phyloP scores from a whole-genome alignment of 2,329 filamentous ascomycete genomes.

The Pseudogymnoascus sp. region DNA sequence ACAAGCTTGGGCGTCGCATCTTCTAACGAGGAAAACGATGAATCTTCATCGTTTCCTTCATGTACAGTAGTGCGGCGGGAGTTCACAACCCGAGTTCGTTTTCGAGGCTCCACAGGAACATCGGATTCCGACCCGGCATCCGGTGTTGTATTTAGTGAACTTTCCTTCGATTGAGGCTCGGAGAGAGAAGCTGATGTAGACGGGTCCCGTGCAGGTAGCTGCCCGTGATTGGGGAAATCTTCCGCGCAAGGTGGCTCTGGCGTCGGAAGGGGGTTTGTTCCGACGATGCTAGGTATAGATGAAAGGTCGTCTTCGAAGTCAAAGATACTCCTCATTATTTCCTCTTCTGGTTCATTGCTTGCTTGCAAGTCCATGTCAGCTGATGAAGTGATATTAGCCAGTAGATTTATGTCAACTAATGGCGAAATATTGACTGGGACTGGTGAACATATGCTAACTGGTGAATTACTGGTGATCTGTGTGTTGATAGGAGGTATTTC shows the following conservation, averaged over 20 bases:
- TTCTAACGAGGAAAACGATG: not conserved
- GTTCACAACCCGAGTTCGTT: not conserved
- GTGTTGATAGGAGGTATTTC: not conserved
- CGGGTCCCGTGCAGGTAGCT: not conserved
- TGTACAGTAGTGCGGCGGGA: not conserved
- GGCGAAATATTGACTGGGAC: too few species aligned
- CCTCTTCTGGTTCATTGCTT: not conserved
- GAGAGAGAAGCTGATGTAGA: not conserved
- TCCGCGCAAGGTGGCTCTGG: not conserved
- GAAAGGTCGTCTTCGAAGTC: not conserved
- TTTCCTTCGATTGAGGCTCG: not conserved
- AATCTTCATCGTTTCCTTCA: not conserved
- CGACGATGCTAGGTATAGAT: not conserved
- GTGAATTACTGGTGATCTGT: not conserved
- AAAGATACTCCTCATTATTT: not conserved
- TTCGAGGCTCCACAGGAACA: not conserved
- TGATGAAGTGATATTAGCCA: not conserved
- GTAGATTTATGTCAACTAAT: not conserved
- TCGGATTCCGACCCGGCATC: not conserved
- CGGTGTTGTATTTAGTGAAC: not conserved
- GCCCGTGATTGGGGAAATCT: not conserved
- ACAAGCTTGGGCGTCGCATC: not conserved
- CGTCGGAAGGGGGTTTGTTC: not conserved
- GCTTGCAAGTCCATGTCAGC: not conserved
- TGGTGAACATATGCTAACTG: not conserved